Conservation (phyloP, 2,329 filamentous ascomycete genomes). For the Botryotinia globosa region DNA sequence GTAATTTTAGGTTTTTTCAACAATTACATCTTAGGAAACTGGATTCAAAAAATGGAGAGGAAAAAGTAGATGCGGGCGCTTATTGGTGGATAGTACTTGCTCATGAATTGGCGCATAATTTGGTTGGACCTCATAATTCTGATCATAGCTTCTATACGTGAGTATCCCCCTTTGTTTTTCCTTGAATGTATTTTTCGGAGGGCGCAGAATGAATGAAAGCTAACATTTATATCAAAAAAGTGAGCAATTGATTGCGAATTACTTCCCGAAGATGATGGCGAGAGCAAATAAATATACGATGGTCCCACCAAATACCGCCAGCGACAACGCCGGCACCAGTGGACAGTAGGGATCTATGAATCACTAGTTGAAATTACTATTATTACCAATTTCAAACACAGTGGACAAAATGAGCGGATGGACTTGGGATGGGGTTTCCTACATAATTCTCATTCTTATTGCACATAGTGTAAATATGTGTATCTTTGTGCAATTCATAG, state of each 20-base stretch:
- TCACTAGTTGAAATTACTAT: neutral
- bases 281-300: constrained; percentile 25
- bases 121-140: constrained; percentile 73
- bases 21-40: constrained; percentile 66
- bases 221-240: constrained; percentile 40
- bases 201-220: neutral
- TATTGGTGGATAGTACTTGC: constrained; percentile 98
- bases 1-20: constrained; percentile 84
- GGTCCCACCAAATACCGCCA: neutral
- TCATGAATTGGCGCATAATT: constrained; percentile 93
- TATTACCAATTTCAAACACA: neutral
- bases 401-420: neutral
- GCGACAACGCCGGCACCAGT: neutral
- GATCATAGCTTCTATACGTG: constrained; percentile 81
- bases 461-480: neutral
- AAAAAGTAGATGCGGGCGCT: constrained; percentile 65
- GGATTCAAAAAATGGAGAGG: constrained; percentile 42
- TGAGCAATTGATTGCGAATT: constrained; percentile 74
- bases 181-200: neutral
- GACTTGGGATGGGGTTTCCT: no score
- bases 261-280: constrained; percentile 66
- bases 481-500: neutral
- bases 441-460: neutral
- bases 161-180: constrained; percentile 33
- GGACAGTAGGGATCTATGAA: neutral